Evolutionary conservation across 192 early-diverging fungal species (phyloP).

Genomic region (Umbelopsis ramanniana): DNA sequence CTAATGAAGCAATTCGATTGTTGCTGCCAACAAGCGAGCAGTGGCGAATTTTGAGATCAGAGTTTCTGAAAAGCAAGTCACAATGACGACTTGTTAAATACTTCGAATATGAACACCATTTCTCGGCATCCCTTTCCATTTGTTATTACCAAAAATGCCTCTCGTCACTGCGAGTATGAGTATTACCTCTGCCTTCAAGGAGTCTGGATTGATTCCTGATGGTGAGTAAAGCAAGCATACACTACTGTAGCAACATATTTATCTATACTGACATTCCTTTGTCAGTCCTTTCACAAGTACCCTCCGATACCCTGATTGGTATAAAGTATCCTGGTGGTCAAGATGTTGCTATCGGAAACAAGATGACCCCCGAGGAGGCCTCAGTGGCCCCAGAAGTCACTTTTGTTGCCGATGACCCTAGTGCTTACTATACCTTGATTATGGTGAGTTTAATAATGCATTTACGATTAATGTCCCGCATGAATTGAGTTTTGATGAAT

Average conservation of each 20-base stretch:
- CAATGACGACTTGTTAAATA: constrained; percentile 5
- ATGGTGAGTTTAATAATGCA: constrained; percentile 22
- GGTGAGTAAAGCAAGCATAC: constrained; percentile 24
- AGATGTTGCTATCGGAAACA: constrained; percentile 38
- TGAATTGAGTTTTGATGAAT: background rate
- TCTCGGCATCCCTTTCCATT: background rate
- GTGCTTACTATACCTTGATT: constrained; percentile 32
- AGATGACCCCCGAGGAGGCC: constrained; percentile 17
- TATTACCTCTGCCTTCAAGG: constrained; percentile 38
- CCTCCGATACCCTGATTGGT: constrained; percentile 23
- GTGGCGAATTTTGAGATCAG: background rate
- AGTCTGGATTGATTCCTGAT: constrained; percentile 50
- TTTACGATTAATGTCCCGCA: background rate
- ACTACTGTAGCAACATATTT: constrained; percentile 25
- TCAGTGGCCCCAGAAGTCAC: constrained; percentile 25
- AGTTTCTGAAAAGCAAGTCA: constrained; percentile 6
- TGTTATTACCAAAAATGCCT: constrained; percentile 39
- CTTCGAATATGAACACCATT: background rate
- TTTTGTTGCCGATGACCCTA: constrained; percentile 29
- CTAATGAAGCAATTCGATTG: too few relatives aligned
- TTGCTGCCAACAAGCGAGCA: background rate
- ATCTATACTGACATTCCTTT: constrained; percentile 25
- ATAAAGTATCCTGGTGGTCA: constrained; percentile 32
- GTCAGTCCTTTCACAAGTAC: constrained; percentile 30
- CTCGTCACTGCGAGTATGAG: constrained; percentile 50